These are phyloP conservation scores for Paralagenidium karlingii DNA, from an alignment of 352 stramenopile genomes.

Conservation along the genomic window DNA sequence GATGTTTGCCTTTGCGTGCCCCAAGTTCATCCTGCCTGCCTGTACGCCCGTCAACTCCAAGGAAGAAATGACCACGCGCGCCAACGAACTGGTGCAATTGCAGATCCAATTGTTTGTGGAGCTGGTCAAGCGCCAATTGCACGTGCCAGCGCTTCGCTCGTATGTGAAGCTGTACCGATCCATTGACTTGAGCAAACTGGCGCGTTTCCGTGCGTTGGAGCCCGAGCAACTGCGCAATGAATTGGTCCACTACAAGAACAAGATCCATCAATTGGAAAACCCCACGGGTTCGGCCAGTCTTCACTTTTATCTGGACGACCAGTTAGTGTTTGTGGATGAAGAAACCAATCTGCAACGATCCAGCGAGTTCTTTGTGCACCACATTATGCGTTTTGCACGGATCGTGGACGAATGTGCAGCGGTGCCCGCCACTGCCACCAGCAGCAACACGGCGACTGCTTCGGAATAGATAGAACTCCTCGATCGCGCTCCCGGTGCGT, in stretches of 20 bases:
- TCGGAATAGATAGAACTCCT: too few relatives aligned
- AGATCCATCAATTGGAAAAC: constrained; percentile 13
- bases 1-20: constrained; percentile 87
- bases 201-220: constrained; percentile 79
- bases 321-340: constrained; percentile 75
- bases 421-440: too few relatives aligned
- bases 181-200: constrained; percentile 91
- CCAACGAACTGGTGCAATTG: constrained; percentile 46
- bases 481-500: too few relatives aligned
- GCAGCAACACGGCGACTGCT: too few relatives aligned
- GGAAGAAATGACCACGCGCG: constrained; percentile 13
- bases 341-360: constrained; percentile 76
- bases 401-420: constrained; percentile 75
- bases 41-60: constrained; percentile 43
- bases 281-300: constrained; percentile 58
- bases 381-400: constrained; percentile 80
- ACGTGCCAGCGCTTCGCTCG: constrained; percentile 85
- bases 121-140: constrained; percentile 81
- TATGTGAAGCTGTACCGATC: constrained; percentile 97
- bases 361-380: constrained; percentile 83
- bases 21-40: constrained; percentile 91
- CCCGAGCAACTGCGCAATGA: constrained; percentile 51
- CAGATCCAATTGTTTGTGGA: constrained; percentile 83
- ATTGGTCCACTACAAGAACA: constrained; percentile 69
- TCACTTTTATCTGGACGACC: constrained; percentile 69